A percentile compares a stretch with the other conserved stretches of the same genome.
phyloP scores from a whole-genome alignment of 1,139 yeast species.

The Petasospora rhodanensis region DNA sequence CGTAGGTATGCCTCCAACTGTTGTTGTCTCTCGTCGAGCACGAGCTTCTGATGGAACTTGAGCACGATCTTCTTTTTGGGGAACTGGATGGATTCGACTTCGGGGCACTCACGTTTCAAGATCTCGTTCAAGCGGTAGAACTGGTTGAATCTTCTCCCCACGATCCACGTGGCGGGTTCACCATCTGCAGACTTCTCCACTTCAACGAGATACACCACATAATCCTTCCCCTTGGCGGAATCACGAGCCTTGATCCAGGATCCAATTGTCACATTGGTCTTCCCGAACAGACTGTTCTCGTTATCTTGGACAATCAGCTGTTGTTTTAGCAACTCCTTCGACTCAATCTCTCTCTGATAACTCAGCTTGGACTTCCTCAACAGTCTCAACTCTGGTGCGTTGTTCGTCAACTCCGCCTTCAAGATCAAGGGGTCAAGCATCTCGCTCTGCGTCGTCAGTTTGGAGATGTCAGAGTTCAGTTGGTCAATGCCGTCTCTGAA shows the following conservation, averaged over 20 bases:
- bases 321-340: constrained; percentile 71
- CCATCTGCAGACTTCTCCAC: constrained; percentile 50
- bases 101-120: constrained; percentile 49
- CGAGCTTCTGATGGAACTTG: constrained; percentile 53
- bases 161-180: constrained; percentile 77
- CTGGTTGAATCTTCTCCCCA: constrained; percentile 83
- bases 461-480: constrained; percentile 54
- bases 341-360: constrained; percentile 62
- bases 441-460: constrained; percentile 55
- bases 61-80: constrained; percentile 50
- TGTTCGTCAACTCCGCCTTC: constrained; percentile 82
- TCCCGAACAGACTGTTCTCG: constrained; percentile 72
- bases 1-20: constrained; percentile 62
- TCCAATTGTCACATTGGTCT: constrained; percentile 60
- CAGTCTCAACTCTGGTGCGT: constrained; percentile 62
- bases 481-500: constrained; percentile 61
- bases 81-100: constrained; percentile 51
- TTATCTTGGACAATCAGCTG: constrained; percentile 81
- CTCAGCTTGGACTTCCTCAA: constrained; percentile 62
- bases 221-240: constrained; percentile 57
- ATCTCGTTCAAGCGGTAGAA: constrained; percentile 70
- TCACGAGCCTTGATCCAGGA: constrained; percentile 57
- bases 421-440: constrained; percentile 62
- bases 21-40: constrained; percentile 60
- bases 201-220: constrained; percentile 69